A percentile compares a stretch with the other conserved stretches of the same genome.
Conservation (phyloP, 768 basidiomycete species). For the Lactarius trivialis region DNA sequence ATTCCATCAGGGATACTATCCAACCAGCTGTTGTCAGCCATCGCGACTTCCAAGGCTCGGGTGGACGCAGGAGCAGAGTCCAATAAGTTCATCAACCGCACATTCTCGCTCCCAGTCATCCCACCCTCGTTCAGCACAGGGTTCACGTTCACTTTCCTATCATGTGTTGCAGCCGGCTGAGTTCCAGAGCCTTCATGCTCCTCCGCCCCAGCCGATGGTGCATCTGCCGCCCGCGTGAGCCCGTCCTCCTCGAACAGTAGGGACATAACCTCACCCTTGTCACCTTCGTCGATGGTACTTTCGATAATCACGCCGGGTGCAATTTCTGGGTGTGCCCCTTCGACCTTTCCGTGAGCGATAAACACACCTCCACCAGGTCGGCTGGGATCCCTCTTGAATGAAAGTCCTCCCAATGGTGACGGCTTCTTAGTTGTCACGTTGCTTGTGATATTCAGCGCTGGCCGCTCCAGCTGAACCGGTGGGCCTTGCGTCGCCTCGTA, state of each 20-base stretch:
- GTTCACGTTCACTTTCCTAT: conserved; percentile 55
- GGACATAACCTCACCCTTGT: conserved; percentile 20
- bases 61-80: conserved; percentile 51
- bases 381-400: conserved; percentile 73
- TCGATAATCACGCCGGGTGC: conserved; percentile 51
- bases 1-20: conserved; percentile 80
- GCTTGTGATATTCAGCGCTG: conserved; percentile 73
- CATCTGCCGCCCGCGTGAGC: conserved; percentile 15
- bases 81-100: conserved; percentile 72
- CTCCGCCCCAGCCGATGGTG: conserved; percentile 4
- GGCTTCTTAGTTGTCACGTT: conserved; percentile 53
- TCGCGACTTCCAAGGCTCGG: conserved; percentile 48
- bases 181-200: conserved; percentile 29
- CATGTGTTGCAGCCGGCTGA: conserved; percentile 43
- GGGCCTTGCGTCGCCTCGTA: conserved; percentile 92
- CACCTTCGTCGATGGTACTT: conserved; percentile 34
- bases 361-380: conserved; percentile 84
- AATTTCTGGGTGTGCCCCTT: conserved; percentile 34
- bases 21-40: conserved; percentile 61
- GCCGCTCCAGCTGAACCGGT: conserved; percentile 41
- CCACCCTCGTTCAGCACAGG: conserved; percentile 58
- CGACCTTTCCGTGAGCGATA: conserved; percentile 42
- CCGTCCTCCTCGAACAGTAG: conserved; percentile 9
- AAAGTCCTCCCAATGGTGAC: conserved; percentile 44
- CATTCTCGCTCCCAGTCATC: conserved; percentile 43